phyloP scores from a whole-genome alignment of 2,329 filamentous ascomycete species.

The Simplicillium sp. region DNA sequence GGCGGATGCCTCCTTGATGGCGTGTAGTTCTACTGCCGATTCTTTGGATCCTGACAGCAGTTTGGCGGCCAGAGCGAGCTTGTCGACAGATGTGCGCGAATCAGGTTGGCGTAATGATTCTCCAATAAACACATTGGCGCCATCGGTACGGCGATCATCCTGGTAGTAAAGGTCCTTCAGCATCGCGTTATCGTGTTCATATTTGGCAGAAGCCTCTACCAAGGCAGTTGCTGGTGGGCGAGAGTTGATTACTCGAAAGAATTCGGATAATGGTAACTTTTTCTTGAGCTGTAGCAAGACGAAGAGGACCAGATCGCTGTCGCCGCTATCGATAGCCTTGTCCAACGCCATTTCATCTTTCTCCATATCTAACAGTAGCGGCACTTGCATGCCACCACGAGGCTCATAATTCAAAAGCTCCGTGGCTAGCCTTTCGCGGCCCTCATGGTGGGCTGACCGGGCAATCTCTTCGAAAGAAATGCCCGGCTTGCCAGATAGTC shows the following conservation, averaged over 20 bases:
- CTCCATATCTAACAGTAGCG: constrained; percentile 86
- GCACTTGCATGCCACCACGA: constrained; percentile 90
- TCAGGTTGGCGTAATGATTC: constrained; percentile 72
- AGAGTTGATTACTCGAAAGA: constrained; percentile 85
- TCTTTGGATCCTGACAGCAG: constrained; percentile 79
- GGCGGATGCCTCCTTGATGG: constrained; percentile 70
- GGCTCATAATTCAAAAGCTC: constrained; percentile 89
- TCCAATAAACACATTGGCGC: constrained; percentile 75
- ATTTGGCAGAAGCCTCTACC: constrained; percentile 70
- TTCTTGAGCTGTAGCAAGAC: constrained; percentile 83
- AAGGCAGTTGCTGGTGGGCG: constrained; percentile 80
- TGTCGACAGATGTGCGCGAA: constrained; percentile 64
- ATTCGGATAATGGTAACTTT: constrained; percentile 80
- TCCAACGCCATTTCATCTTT: constrained; percentile 91
- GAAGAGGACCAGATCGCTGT: constrained; percentile 85
- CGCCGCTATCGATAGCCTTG: constrained; percentile 92
- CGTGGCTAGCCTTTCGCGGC: constrained; percentile 78
- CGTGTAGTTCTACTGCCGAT: constrained; percentile 59
- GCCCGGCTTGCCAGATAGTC: constrained; percentile 76
- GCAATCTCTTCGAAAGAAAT: constrained; percentile 96
- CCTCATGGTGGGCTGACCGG: constrained; percentile 87
- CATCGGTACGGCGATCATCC: constrained; percentile 83
- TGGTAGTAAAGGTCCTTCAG: constrained; percentile 97
- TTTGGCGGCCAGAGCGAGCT: constrained; percentile 78
- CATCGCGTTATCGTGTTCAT: constrained; percentile 64